Base-by-base conservation (phyloP, 371 early-diverging fungal genomes). In the Cokeromyces recurvatus region DNA sequence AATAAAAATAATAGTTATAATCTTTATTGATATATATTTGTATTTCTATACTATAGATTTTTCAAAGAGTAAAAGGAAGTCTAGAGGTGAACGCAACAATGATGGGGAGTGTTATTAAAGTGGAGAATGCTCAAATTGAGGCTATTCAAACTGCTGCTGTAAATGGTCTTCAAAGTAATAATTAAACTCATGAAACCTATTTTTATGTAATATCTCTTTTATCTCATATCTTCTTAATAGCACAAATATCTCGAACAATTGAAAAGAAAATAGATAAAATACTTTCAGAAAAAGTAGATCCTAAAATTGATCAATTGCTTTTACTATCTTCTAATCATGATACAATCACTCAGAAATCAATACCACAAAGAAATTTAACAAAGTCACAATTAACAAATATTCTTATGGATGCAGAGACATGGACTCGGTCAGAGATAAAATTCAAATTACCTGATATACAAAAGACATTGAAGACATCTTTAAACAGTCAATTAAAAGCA, bases 91-190 rank as follows among this genome's bases (percentile, higher is more conserved):
- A 45, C 7, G 45, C 20, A 1, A 29, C 45, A 9, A 36, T 36
- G 9, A 21, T 35, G 22, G 36, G 34, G 2, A 25, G 25, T 4
- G 9, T 19, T 15, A 8, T 36, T 3, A n/a, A 36, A 23, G 23
- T 35, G 7, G 12, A 36, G 4, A 11, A 45, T 23, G 36, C 35
- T 4, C 20, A 45, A 35, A 35, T 45, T 23, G 36, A 45, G 16
- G 45, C 45, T 23, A 45, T 45, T 14, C 45, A 45, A 16, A 23
- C 36, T 23, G 45, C 45, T 16, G 36, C 35, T 3, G 36, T 45
- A 7, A 17, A 36, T 22, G 45, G 45, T 1, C 36, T 45, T 0
- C 10, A 38, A 25, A 11, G 38, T 46, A 46, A 15, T 25, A n/a
- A 16, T 20, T 39, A 39, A 10, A n/a, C n/a, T n/a, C n/a, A 16